Percentiles rank a stretch among this genome's conserved stretches.
Conservation (phyloP, 208 protist genomes). For the Wallacemonas sp. region DNA sequence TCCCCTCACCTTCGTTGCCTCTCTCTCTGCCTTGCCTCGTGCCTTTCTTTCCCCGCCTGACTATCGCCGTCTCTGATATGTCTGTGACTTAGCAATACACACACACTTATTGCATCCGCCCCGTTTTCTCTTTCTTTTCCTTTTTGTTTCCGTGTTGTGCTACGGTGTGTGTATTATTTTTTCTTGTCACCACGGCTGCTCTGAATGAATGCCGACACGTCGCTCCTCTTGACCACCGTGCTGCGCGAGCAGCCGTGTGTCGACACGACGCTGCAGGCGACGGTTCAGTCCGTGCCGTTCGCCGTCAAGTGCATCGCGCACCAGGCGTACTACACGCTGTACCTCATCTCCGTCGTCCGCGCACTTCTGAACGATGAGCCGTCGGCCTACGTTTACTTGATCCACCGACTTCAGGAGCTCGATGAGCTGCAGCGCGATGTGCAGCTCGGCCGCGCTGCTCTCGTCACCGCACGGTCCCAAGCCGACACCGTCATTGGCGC, state of each 20-base stretch:
- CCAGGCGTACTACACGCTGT: conserved; percentile 63
- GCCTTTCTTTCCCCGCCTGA: too few relatives aligned
- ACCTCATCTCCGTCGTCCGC: conserved; percentile 43
- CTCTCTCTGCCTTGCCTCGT: not conserved
- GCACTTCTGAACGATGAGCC: conserved; percentile 57
- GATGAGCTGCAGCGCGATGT: conserved; percentile 25
- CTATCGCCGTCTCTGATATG: too few relatives aligned
- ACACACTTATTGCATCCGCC: not conserved
- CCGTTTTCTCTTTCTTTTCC: conserved; percentile 9
- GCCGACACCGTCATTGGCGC: not conserved
- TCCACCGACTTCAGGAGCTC: conserved; percentile 36
- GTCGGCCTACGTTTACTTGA: conserved; percentile 50
- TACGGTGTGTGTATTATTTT: too few relatives aligned
- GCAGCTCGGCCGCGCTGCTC: not conserved
- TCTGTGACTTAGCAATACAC: too few relatives aligned
- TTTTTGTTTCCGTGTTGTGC: not conserved
- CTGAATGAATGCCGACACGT: conserved; percentile 45
- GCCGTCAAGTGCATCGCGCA: conserved; percentile 55
- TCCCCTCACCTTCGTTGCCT: too few relatives aligned
- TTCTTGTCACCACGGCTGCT: too few relatives aligned
- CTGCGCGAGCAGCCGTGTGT: conserved; percentile 53
- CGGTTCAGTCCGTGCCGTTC: conserved; percentile 53
- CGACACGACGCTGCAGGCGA: conserved; percentile 44
- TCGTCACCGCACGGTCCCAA: not conserved
- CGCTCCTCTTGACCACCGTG: conserved; percentile 51